These are phyloP conservation scores for Cordyceps cateniannulata DNA, from an alignment of 2,329 filamentous ascomycete species.

Conservation along the genomic window DNA sequence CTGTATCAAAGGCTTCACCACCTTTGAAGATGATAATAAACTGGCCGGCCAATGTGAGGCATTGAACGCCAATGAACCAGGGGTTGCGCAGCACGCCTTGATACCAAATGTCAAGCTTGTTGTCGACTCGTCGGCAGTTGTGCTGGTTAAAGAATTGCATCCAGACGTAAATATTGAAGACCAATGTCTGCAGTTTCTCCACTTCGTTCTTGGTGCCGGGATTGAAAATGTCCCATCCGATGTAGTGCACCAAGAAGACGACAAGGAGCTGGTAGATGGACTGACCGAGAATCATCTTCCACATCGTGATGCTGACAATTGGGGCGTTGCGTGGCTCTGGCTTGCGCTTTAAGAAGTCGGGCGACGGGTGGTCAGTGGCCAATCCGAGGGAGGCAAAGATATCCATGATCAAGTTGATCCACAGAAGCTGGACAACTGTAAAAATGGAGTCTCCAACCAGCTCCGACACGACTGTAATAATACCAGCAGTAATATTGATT, in stretches of 20 bases:
- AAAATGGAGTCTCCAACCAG: constrained; percentile 47
- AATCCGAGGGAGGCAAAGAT: constrained; percentile 49
- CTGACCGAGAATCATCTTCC: constrained; percentile 78
- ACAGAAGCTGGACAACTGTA: constrained; percentile 51
- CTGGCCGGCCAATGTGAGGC: constrained; percentile 62
- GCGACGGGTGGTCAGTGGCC: constrained; percentile 32
- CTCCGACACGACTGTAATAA: constrained; percentile 52
- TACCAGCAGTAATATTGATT: constrained; percentile 54
- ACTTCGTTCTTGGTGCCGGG: constrained; percentile 4
- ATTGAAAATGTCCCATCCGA: constrained; percentile 43
- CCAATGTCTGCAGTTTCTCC: constrained; percentile 54
- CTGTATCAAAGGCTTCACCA: constrained; percentile 59
- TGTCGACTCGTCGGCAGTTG: constrained; percentile 73
- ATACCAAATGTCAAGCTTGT: constrained; percentile 72
- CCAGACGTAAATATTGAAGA: constrained; percentile 85
- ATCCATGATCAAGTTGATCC: constrained; percentile 57
- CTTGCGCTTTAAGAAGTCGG: constrained; percentile 26
- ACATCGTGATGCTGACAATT: constrained; percentile 64
- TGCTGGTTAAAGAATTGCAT: constrained; percentile 87
- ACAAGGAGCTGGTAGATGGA: constrained; percentile 63
- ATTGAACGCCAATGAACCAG: constrained; percentile 67
- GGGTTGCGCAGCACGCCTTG: constrained; percentile 68
- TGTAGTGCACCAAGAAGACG: constrained; percentile 56
- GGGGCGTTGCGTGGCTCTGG: constrained; percentile 24
- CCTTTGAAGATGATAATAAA: constrained; percentile 67